These are phyloP conservation scores for Obelidium mucronatum DNA, from an alignment of 192 early-diverging fungal genomes.

Conservation along the genomic window DNA sequence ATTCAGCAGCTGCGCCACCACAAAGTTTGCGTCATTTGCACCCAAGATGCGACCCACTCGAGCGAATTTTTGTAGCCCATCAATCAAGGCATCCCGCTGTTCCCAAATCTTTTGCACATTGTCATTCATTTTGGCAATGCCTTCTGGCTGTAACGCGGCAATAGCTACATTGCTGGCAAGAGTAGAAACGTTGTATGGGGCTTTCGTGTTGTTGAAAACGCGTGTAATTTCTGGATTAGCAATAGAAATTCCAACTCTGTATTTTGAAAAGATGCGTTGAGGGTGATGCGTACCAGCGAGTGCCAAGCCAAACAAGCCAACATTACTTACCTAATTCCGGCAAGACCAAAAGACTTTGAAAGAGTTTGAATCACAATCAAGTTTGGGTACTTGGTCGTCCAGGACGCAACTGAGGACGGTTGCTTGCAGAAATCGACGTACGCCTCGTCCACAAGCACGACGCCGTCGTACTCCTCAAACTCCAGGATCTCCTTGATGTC, in stretches of 20 bases:
- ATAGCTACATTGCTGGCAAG: conserved; percentile 81
- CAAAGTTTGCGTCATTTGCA: conserved; percentile 94
- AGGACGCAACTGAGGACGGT: conserved; percentile 75
- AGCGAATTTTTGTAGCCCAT: conserved; percentile 65
- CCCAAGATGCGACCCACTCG: conserved; percentile 82
- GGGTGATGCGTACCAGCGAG: neutral
- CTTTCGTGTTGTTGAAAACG: conserved; percentile 97
- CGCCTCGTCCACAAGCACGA: conserved; percentile 99
- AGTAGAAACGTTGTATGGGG: conserved; percentile 97
- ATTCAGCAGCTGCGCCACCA: conserved; percentile 84
- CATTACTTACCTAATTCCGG: conserved; percentile 87
- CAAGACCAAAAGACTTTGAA: conserved; percentile 98
- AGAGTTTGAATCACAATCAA: conserved; percentile 97
- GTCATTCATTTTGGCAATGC: conserved; percentile 71
- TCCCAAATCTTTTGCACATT: conserved; percentile 63
- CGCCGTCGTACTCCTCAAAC: conserved; percentile 72
- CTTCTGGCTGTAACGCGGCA: conserved; percentile 76
- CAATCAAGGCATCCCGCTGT: conserved; percentile 76
- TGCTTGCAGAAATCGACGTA: conserved; percentile 90
- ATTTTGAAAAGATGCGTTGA: too few species aligned
- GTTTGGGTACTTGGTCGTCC: conserved; percentile 88
- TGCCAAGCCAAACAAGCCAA: neutral
- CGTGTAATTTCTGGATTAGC: conserved; percentile 79
- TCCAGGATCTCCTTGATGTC: conserved; percentile 76
- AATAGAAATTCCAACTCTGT: conserved; percentile 86